phyloP scores from a whole-genome alignment of 129 eudicot genomes.

The Escallonia rubra region DNA sequence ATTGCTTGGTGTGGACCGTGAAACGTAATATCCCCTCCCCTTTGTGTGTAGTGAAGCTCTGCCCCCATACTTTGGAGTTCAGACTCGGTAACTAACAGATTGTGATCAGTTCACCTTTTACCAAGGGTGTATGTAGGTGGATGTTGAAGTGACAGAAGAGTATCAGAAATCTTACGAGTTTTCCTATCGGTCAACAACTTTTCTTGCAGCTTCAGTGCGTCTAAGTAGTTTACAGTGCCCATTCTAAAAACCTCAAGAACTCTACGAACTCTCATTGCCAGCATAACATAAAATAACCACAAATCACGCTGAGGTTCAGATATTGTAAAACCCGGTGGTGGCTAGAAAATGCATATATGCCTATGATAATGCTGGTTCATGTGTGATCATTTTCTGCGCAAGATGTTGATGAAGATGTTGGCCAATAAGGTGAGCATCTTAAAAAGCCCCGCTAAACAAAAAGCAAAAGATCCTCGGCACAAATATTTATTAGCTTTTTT shows the following conservation, averaged over 20 bases:
- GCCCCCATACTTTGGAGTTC: constrained; percentile 79
- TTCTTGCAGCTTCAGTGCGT: constrained; percentile 84
- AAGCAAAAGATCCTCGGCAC: no score
- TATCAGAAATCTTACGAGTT: constrained; percentile 53
- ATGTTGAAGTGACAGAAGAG: constrained; percentile 75
- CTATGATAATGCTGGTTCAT: no score
- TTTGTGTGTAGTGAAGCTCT: constrained; percentile 80
- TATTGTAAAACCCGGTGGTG: no score
- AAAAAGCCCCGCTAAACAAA: no score
- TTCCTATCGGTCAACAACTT: constrained; percentile 70
- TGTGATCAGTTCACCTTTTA: constrained; percentile 79
- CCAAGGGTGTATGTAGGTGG: constrained; percentile 98
- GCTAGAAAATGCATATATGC: no score
- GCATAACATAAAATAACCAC: neutral
- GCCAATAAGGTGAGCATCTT: no score
- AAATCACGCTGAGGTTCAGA: no score
- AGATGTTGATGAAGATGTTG: no score
- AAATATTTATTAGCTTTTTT: no score
- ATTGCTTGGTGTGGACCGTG: constrained; percentile 92
- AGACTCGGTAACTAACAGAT: constrained; percentile 59
- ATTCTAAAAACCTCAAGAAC: constrained; percentile 77
- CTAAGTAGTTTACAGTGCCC: constrained; percentile 67
- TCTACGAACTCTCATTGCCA: constrained; percentile 58
- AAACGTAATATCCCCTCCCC: constrained; percentile 94
- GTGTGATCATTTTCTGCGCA: no score